phyloP scores from a whole-genome alignment of 495 filamentous ascomycete genomes.

The Neurospora sp. region DNA sequence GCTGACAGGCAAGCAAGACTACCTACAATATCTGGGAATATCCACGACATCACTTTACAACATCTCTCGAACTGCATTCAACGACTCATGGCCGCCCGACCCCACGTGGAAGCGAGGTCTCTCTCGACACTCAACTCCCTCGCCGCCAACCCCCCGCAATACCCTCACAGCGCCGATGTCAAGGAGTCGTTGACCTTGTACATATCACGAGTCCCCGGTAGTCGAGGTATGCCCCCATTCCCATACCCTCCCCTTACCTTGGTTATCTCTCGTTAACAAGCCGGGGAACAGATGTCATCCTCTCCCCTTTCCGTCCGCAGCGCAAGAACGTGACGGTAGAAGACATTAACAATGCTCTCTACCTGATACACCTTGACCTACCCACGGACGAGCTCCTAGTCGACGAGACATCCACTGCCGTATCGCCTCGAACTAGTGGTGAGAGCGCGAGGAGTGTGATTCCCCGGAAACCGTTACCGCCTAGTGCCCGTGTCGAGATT shows the following conservation, averaged over 20 bases:
- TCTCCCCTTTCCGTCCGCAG: constrained; percentile 83
- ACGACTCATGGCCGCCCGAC: constrained; percentile 10
- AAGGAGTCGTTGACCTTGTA: constrained; percentile 69
- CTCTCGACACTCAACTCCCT: constrained; percentile 68
- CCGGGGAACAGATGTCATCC: constrained; percentile 65
- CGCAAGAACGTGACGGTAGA: constrained; percentile 77
- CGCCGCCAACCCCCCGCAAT: constrained; percentile 77
- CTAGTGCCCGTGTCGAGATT: constrained; percentile 2
- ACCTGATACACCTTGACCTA: constrained; percentile 76
- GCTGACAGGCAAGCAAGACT: neutral
- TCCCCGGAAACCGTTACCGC: constrained; percentile 33
- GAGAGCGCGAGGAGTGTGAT: constrained; percentile 36
- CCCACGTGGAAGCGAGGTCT: constrained; percentile 66
- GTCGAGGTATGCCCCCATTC: constrained; percentile 52
- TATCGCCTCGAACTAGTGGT: constrained; percentile 37
- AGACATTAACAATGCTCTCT: constrained; percentile 79
- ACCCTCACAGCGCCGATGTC: constrained; percentile 60
- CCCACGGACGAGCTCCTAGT: constrained; percentile 44
- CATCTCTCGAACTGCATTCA: neutral
- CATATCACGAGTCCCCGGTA: constrained; percentile 86
- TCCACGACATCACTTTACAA: neutral
- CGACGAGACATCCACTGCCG: constrained; percentile 11
- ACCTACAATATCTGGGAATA: neutral
- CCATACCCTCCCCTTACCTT: constrained; percentile 2
- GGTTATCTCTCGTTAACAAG: constrained; percentile 5